Percentiles rank a stretch among this genome's conserved stretches.
Conservation (phyloP, 179 eudicot species). For the Beta corolliflora region DNA sequence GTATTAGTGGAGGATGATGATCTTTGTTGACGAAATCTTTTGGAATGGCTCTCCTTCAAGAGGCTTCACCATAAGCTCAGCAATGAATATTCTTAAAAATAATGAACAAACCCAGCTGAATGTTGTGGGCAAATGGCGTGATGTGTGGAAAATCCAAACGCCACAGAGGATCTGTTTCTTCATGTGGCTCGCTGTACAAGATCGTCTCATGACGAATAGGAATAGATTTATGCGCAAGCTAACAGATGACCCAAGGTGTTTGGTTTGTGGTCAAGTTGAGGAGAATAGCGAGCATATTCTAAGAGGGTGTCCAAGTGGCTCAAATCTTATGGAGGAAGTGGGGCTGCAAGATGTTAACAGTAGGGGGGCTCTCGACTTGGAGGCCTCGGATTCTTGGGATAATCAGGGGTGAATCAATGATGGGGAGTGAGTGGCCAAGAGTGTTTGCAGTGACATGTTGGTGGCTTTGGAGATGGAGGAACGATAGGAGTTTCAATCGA, state of each 20-base stretch:
- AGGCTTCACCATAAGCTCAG: too few relatives aligned
- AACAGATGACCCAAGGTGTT: background rate
- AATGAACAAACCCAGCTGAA: too few relatives aligned
- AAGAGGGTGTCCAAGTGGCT: background rate
- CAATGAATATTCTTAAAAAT: too few relatives aligned
- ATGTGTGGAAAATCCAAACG: too few relatives aligned
- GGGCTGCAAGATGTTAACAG: background rate
- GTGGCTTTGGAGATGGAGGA: background rate
- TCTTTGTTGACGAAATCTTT: too few relatives aligned
- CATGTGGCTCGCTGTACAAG: background rate
- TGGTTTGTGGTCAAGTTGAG: background rate
- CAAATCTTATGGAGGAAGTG: background rate
- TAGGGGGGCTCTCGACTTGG: too few relatives aligned
- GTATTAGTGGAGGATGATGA: too few relatives aligned
- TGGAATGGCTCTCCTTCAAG: too few relatives aligned
- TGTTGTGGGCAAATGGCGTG: too few relatives aligned
- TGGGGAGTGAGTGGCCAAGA: background rate
- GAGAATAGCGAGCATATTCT: background rate
- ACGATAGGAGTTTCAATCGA: background rate
- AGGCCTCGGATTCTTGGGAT: too few relatives aligned
- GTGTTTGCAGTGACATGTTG: background rate
- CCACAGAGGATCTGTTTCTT: background rate
- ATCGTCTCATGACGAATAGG: background rate
- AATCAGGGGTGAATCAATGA: accelerated
- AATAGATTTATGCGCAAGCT: background rate